Evolutionary conservation across 176 grass and related monocot species (phyloP).

Genomic region (Carex scoparia): DNA sequence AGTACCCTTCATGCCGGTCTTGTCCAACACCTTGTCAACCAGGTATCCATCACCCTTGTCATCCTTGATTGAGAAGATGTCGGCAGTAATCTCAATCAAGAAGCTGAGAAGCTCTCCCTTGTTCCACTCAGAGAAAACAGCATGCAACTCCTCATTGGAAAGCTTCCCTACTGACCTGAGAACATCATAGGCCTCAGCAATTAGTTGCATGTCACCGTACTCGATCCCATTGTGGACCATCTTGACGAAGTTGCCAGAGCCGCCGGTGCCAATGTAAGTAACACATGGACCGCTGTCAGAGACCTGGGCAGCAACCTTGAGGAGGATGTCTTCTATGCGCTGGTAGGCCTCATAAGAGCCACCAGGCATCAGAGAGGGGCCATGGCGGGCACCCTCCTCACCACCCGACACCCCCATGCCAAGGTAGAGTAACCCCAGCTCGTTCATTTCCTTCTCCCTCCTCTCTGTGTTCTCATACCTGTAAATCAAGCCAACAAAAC

Average conservation of each 20-base stretch:
- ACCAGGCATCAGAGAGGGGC: constrained; percentile 70
- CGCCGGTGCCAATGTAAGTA: constrained; percentile 64
- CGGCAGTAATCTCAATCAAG: constrained; percentile 70
- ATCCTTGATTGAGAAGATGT: constrained; percentile 81
- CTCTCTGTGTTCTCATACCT: constrained; percentile 77
- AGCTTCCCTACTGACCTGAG: constrained; percentile 72
- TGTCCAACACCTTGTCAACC: constrained; percentile 83
- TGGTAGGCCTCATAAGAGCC: constrained; percentile 64
- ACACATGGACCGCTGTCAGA: constrained; percentile 55
- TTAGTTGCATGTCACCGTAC: constrained; percentile 82
- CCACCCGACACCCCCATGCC: constrained; percentile 80
- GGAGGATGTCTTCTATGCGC: constrained; percentile 78
- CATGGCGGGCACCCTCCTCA: constrained; percentile 73
- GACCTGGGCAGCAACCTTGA: constrained; percentile 73
- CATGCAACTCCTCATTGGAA: constrained; percentile 60
- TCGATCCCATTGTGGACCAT: constrained; percentile 88
- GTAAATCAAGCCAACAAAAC: constrained; percentile 5
- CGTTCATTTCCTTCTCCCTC: constrained; percentile 72
- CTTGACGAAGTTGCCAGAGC: constrained; percentile 82
- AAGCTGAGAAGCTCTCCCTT: constrained; percentile 85
- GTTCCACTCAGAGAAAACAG: constrained; percentile 84
- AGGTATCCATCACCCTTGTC: constrained; percentile 60
- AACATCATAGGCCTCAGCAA: constrained; percentile 72
- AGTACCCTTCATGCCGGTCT: constrained; percentile 81
- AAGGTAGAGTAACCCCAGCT: constrained; percentile 67